Percentiles rank a stretch among this genome's conserved stretches.
Conservation (phyloP, 176 grass and related monocot species). For the Areca catechu region DNA sequence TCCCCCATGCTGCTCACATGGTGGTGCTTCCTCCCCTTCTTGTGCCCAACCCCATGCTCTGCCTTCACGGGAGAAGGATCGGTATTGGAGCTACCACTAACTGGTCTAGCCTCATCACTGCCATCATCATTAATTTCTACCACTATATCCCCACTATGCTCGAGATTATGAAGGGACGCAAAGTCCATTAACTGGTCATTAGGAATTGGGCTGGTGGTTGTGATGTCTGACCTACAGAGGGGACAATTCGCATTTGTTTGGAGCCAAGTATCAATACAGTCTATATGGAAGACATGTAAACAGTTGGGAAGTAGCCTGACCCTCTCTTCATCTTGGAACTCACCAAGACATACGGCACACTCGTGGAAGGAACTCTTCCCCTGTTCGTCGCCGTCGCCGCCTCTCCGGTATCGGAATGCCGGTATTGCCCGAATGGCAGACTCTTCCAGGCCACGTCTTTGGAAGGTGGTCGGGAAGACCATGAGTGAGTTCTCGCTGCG, state of each 20-base stretch:
- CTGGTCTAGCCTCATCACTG: background rate
- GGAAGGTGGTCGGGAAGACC: background rate
- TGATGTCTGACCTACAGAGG: conserved; percentile 55
- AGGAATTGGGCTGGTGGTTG: conserved; percentile 5
- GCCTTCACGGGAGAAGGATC: background rate
- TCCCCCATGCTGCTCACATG: conserved; percentile 28
- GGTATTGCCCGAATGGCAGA: conserved; percentile 39
- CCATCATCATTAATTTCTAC: conserved; percentile 12
- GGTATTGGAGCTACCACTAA: no score
- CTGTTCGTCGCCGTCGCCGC: background rate
- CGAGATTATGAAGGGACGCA: background rate
- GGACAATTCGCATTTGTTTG: conserved; percentile 69
- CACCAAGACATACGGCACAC: conserved; percentile 66
- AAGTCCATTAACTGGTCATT: conserved; percentile 1
- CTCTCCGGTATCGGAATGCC: conserved; percentile 41
- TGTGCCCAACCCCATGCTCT: conserved; percentile 1
- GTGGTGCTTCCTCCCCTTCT: conserved; percentile 6
- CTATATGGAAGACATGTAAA: conserved; percentile 72
- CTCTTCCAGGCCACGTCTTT: conserved; percentile 37
- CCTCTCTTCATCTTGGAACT: conserved; percentile 77
- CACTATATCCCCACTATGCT: conserved; percentile 4
- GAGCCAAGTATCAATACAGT: conserved; percentile 78
- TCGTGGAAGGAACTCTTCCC: conserved; percentile 14
- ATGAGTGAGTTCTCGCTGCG: background rate
- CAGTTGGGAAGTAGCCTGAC: conserved; percentile 61